These are phyloP conservation scores for Plasmodium blacklocki DNA, from an alignment of 169 alveolate species.

Conservation along the genomic window DNA sequence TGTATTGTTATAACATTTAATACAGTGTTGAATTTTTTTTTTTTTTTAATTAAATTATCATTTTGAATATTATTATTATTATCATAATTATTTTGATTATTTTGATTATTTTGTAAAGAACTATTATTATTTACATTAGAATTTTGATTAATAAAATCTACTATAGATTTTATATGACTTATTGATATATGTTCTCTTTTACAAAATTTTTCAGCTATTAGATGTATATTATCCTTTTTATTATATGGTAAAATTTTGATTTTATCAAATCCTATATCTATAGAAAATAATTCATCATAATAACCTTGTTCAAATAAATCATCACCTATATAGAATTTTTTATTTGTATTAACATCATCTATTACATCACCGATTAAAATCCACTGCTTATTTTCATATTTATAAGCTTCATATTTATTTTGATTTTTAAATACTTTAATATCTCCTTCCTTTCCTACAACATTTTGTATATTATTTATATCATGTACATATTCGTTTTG, in stretches of 20 bases:
- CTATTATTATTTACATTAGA: not conserved
- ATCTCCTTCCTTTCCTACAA: conserved; percentile 66
- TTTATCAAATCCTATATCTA: conserved; percentile 42
- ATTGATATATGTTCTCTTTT: conserved; percentile 57
- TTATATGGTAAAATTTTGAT: conserved; percentile 58
- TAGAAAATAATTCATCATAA: conserved; percentile 55
- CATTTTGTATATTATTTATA: conserved; percentile 33
- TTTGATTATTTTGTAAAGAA: no score
- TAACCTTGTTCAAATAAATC: conserved; percentile 48
- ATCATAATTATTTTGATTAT: not conserved
- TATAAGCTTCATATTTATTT: conserved; percentile 62
- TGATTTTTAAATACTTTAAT: conserved; percentile 52
- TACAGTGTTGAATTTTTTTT: conserved; percentile 29
- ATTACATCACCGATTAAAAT: conserved; percentile 59
- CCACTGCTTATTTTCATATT: conserved; percentile 57
- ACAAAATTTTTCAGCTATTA: conserved; percentile 72
- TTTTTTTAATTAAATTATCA: conserved; percentile 9
- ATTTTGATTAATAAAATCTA: conserved; percentile 70
- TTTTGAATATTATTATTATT: not conserved
- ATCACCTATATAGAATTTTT: conserved; percentile 71
- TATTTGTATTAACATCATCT: conserved; percentile 38
- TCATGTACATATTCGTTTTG: conserved; percentile 9
- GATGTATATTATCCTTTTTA: conserved; percentile 36
- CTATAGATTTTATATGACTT: conserved; percentile 56
- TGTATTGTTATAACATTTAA: conserved; percentile 53